Percentiles rank a stretch among this genome's conserved stretches.
These are phyloP conservation scores for Vicia sativa DNA, from an alignment of 306 rosid species.

Conservation along the genomic window DNA sequence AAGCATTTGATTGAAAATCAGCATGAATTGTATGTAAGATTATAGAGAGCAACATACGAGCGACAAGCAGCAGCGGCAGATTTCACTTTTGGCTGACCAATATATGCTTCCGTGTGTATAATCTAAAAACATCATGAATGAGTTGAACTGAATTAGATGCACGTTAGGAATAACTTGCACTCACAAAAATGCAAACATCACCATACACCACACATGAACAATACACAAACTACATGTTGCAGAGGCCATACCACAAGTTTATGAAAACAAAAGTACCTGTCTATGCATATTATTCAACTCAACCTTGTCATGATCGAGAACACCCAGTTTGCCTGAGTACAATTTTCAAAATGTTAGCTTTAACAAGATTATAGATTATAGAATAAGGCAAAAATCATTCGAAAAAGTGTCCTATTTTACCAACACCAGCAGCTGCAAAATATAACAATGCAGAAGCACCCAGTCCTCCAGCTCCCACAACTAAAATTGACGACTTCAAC, in stretches of 20 bases:
- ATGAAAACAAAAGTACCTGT: conserved; percentile 56
- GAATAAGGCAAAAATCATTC: not conserved
- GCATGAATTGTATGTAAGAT: not conserved
- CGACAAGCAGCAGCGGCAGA: conserved; percentile 89
- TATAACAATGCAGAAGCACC: conserved; percentile 92
- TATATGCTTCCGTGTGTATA: conserved; percentile 81
- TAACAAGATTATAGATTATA: not conserved
- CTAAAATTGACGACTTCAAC: conserved; percentile 75
- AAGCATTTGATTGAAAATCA: conserved; percentile 29
- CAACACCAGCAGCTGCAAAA: conserved; percentile 91
- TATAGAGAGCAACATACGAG: conserved; percentile 53
- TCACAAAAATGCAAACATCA: conserved; percentile 6
- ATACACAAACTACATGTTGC: not conserved
- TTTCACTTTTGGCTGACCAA: conserved; percentile 91
- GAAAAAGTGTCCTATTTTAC: conserved; percentile 45
- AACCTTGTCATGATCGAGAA: conserved; percentile 90
- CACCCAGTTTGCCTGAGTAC: conserved; percentile 72
- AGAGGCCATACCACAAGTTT: not conserved
- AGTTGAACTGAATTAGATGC: conserved; percentile 11
- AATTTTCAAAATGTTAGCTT: conserved; percentile 38
- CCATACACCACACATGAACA: conserved; percentile 3
- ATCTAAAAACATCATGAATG: conserved; percentile 49
- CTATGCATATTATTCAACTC: conserved; percentile 97
- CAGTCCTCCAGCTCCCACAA: conserved; percentile 96
- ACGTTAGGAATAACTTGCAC: not conserved